Conservation (phyloP, 1,284 basidiomycete species). For the Pascua guehoae region DNA sequence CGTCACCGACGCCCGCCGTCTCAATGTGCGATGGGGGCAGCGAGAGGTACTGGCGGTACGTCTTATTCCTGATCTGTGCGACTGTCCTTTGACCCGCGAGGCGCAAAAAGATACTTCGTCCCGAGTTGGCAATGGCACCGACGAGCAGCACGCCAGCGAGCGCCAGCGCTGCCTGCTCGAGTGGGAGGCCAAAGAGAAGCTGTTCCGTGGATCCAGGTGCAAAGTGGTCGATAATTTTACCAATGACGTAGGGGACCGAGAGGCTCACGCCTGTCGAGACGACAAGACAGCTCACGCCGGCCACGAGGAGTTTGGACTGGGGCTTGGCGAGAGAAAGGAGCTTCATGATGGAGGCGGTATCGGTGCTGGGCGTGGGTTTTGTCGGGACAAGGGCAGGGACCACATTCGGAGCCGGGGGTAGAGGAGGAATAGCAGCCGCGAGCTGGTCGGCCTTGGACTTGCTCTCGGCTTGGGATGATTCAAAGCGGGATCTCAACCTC, state of each 20-base stretch:
- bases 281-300: constrained; percentile 36
- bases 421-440: too few relatives aligned
- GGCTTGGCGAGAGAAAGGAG: constrained; percentile 42
- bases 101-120: constrained; percentile 38
- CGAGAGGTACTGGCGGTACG: constrained; percentile 44
- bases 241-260: constrained; percentile 43
- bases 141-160: constrained; percentile 34
- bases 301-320: constrained; percentile 39
- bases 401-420: too few relatives aligned
- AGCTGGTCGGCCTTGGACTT: too few relatives aligned
- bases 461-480: too few relatives aligned
- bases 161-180: constrained; percentile 39
- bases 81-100: constrained; percentile 47
- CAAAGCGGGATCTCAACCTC: too few relatives aligned
- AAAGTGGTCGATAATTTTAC: constrained; percentile 48
- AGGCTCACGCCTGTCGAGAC: constrained; percentile 43
- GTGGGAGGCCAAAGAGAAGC: constrained; percentile 39
- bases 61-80: constrained; percentile 43
- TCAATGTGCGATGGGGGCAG: constrained; percentile 47
- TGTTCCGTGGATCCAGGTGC: constrained; percentile 42
- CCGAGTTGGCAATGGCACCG: constrained; percentile 44
- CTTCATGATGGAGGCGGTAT: constrained; percentile 40
- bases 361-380: constrained; percentile 21
- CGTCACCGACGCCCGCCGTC: constrained; percentile 43
- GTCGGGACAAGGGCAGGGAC: too few relatives aligned